A percentile compares a stretch with the other conserved stretches of the same genome.
phyloP scores from a whole-genome alignment of 2,329 filamentous ascomycete species.

The Aureobasidium sp. region DNA sequence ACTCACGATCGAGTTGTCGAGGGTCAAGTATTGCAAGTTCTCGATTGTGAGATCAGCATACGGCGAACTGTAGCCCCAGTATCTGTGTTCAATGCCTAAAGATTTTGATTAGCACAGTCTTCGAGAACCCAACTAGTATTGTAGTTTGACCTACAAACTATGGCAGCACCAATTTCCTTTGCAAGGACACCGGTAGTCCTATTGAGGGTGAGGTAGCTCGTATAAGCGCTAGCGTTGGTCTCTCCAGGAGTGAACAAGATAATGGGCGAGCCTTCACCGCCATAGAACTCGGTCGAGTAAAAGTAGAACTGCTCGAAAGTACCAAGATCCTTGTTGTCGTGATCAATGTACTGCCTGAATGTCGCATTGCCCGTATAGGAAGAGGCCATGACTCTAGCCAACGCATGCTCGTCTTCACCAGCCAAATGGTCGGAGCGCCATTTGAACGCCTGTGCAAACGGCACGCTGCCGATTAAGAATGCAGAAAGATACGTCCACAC shows the following conservation, averaged over 20 bases:
- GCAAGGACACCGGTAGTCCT: slow-evolving; percentile 45
- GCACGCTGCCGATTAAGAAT: slow-evolving; percentile 1
- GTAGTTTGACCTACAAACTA: slow-evolving; percentile 32
- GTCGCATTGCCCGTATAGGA: slow-evolving; percentile 21
- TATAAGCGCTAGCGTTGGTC: slow-evolving; percentile 32
- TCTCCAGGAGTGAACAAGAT: slow-evolving; percentile 40
- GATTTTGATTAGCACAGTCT: neutral
- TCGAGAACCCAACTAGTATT: neutral
- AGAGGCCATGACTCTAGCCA: neutral
- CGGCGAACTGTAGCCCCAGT: slow-evolving; percentile 50
- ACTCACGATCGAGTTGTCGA: slow-evolving; percentile 41
- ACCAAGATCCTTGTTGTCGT: slow-evolving; percentile 46
- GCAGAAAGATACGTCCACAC: slow-evolving; percentile 4
- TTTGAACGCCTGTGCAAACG: neutral
- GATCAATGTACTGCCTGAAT: slow-evolving; percentile 53
- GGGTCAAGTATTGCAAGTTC: slow-evolving; percentile 47
- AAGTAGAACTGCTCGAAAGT: slow-evolving; percentile 49
- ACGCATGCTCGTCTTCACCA: neutral
- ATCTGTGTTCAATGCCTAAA: slow-evolving; percentile 46
- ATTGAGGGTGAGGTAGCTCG: slow-evolving; percentile 43
- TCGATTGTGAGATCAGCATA: slow-evolving; percentile 43
- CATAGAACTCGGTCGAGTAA: slow-evolving; percentile 45
- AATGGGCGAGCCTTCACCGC: slow-evolving; percentile 47
- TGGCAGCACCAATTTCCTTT: slow-evolving; percentile 45
- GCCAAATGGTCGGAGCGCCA: neutral